Evolutionary conservation across 768 basidiomycete genomes (phyloP).

Genomic region (Termitomyces sp.): DNA sequence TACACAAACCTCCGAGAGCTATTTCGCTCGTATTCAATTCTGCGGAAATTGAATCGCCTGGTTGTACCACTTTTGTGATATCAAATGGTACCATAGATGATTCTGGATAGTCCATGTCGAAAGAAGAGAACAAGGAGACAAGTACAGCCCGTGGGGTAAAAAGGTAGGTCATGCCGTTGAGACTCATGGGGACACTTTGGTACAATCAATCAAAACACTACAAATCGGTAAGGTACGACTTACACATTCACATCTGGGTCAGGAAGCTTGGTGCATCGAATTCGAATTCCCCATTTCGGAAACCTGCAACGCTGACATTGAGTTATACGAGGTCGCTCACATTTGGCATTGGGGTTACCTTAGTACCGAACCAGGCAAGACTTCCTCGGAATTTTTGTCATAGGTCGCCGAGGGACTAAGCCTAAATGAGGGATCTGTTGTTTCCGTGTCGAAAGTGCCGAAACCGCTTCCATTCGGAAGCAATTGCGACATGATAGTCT

Average conservation of each 20-base stretch:
- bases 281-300: constrained; percentile 36
- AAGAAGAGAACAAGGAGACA: constrained; percentile 25
- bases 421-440: constrained; percentile 17
- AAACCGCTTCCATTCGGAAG: constrained; percentile 30
- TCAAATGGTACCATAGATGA: constrained; percentile 16
- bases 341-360: constrained; percentile 14
- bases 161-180: constrained; percentile 25
- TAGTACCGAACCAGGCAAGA: constrained; percentile 24
- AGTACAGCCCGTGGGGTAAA: constrained; percentile 30
- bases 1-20: constrained; percentile 19
- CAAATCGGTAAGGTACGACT: constrained; percentile 2
- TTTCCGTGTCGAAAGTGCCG: constrained; percentile 28
- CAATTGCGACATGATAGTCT: constrained; percentile 28
- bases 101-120: constrained; percentile 25
- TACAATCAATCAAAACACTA: neutral
- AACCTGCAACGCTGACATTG: constrained; percentile 17
- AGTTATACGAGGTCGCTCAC: neutral
- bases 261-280: constrained; percentile 29
- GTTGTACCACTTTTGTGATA: constrained; percentile 13
- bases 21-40: constrained; percentile 18
- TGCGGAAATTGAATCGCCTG: constrained; percentile 20
- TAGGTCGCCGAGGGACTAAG: neutral
- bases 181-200: constrained; percentile 18
- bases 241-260: constrained; percentile 26
- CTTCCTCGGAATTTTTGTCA: constrained; percentile 4